These are phyloP conservation scores for Ascoidea tarda DNA, from an alignment of 805 yeast species.

Conservation along the genomic window DNA sequence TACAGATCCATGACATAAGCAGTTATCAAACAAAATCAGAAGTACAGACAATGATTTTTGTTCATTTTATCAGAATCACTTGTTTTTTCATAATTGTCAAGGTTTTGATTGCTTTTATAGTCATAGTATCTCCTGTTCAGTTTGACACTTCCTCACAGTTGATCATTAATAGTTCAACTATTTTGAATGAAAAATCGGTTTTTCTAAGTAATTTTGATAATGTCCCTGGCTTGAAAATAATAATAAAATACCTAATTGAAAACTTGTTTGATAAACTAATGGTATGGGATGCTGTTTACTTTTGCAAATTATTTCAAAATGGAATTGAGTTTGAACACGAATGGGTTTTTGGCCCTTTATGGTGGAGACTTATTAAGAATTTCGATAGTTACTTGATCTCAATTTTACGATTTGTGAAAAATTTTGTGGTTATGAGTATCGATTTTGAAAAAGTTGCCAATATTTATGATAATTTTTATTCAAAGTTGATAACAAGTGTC, in stretches of 20 bases:
- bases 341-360: slow-evolving; percentile 72
- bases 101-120: slow-evolving; percentile 1
- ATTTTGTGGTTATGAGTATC: slow-evolving; percentile 1
- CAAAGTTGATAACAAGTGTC: slow-evolving; percentile 31
- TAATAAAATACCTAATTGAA: slow-evolving; percentile 2
- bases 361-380: slow-evolving; percentile 39
- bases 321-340: slow-evolving; percentile 69
- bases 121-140: slow-evolving; percentile 4
- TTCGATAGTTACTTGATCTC: not conserved
- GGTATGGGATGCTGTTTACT: slow-evolving; percentile 83
- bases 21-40: not conserved
- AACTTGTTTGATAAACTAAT: slow-evolving; percentile 37
- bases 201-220: not conserved
- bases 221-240: not conserved
- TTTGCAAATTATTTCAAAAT: slow-evolving; percentile 37
- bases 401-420: no score
- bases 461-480: slow-evolving; percentile 23
- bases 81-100: slow-evolving; percentile 7
- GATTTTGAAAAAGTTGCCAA: slow-evolving; percentile 8
- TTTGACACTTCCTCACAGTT: slow-evolving; percentile 10
- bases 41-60: not conserved
- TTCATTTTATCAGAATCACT: slow-evolving; percentile 4
- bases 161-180: not conserved
- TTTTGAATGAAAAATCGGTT: not conserved
- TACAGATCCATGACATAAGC: no score